Conservation (phyloP, 306 rosid genomes). For the Cucurbita moschata region DNA sequence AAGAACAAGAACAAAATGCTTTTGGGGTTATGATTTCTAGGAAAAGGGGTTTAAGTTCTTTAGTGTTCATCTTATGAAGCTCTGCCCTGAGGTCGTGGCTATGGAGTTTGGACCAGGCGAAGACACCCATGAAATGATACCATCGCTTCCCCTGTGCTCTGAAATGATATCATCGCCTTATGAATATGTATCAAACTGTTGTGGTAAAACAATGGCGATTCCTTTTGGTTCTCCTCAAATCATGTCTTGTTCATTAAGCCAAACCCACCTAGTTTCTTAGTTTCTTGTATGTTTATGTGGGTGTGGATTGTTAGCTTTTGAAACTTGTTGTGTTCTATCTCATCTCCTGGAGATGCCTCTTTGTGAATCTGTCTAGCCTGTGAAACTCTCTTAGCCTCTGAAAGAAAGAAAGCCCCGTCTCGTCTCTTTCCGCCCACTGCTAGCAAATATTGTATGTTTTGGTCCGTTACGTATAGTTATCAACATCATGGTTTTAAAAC, state of each 20-base stretch:
- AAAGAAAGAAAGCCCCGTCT: neutral
- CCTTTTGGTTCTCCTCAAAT: neutral
- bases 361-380: neutral
- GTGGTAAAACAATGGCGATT: neutral
- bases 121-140: neutral
- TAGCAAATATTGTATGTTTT: no score
- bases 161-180: neutral
- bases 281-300: neutral
- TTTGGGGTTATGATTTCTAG: neutral
- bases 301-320: neutral
- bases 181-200: neutral
- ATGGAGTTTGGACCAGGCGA: conserved; percentile 1
- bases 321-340: neutral
- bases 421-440: neutral
- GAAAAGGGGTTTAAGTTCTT: no score
- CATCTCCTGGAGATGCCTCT: neutral
- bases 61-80: neutral
- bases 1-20: neutral
- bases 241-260: neutral
- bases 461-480: no score
- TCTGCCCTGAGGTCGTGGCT: conserved; percentile 1
- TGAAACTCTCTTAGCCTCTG: neutral
- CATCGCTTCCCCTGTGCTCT: neutral
- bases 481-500: no score
- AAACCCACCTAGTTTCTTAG: neutral